A percentile compares a stretch with the other conserved stretches of the same genome.
phyloP scores from a whole-genome alignment of 1,284 basidiomycete species.

The Ceraceosorus bombacis region DNA sequence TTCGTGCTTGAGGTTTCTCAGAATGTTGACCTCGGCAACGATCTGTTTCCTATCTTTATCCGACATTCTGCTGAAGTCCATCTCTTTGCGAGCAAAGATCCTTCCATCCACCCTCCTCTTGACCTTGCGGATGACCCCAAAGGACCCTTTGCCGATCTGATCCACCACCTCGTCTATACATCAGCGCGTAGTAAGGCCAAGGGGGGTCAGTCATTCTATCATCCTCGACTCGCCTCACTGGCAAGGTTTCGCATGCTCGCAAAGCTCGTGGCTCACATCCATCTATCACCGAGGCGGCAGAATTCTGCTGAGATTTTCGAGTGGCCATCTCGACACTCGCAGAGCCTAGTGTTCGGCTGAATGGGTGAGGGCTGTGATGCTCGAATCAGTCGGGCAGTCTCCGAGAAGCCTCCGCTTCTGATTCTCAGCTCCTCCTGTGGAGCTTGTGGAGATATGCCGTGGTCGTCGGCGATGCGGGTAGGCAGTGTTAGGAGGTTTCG shows the following conservation, averaged over 20 bases:
- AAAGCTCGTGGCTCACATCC: not conserved
- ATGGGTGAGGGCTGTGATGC: too few relatives aligned
- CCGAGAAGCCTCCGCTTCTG: too few relatives aligned
- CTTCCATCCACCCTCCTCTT: conserved; percentile 73
- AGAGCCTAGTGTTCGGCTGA: not conserved
- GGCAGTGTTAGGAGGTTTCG: too few relatives aligned
- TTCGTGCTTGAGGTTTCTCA: conserved; percentile 85
- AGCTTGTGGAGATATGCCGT: too few relatives aligned
- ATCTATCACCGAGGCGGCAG: not conserved
- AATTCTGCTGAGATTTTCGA: not conserved
- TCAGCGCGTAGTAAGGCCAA: not conserved
- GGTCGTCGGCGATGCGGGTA: too few relatives aligned
- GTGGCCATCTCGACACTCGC: not conserved
- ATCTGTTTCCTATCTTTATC: conserved; percentile 89
- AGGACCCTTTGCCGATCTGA: conserved; percentile 91
- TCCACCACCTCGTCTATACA: conserved; percentile 65
- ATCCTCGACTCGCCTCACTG: conserved; percentile 46
- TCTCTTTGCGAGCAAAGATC: conserved; percentile 85
- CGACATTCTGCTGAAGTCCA: conserved; percentile 89
- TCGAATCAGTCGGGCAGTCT: too few relatives aligned
- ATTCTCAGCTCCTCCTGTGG: too few relatives aligned
- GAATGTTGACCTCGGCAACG: conserved; percentile 94
- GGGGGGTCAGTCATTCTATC: conserved; percentile 56
- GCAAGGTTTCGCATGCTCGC: not conserved
- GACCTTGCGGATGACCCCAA: conserved; percentile 92